These are phyloP conservation scores for Globisporangium polare DNA, from an alignment of 352 stramenopile genomes.

Conservation along the genomic window DNA sequence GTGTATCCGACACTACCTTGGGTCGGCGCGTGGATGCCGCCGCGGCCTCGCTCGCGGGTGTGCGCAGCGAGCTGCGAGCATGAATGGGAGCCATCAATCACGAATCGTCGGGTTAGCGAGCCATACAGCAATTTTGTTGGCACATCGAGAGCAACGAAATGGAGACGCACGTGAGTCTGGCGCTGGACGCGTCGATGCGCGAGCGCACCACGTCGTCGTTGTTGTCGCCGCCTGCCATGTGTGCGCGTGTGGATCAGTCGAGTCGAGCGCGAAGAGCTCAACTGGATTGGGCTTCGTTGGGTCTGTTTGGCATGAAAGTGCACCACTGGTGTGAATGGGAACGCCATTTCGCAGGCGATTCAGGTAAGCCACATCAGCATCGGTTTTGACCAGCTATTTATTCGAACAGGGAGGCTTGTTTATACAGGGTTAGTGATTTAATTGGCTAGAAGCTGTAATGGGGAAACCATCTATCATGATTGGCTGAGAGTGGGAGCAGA, in stretches of 20 bases:
- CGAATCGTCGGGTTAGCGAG: background rate
- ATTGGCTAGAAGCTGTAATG: background rate
- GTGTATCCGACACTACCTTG: constrained; percentile 29
- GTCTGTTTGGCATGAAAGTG: constrained; percentile 4
- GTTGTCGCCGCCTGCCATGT: constrained; percentile 40
- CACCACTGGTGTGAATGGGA: constrained; percentile 10
- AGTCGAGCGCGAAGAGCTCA: background rate
- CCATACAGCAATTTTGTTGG: too few relatives aligned
- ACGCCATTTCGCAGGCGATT: background rate
- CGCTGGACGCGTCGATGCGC: constrained; percentile 66
- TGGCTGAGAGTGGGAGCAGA: background rate
- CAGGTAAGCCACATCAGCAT: background rate
- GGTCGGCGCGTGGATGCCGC: constrained; percentile 41
- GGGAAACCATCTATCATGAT: background rate
- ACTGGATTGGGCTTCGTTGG: background rate
- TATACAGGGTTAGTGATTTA: background rate
- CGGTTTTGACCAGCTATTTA: background rate
- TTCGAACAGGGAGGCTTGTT: background rate
- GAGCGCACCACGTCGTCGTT: constrained; percentile 49
- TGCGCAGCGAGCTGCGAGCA: constrained; percentile 50
- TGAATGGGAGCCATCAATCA: background rate
- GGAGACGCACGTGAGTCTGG: constrained; percentile 51
- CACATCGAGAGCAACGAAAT: too few relatives aligned
- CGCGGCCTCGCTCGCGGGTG: constrained; percentile 25
- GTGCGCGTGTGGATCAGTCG: background rate